These are phyloP conservation scores for Tremellales sp. DNA, from an alignment of 1,284 basidiomycete species.

Conservation along the genomic window DNA sequence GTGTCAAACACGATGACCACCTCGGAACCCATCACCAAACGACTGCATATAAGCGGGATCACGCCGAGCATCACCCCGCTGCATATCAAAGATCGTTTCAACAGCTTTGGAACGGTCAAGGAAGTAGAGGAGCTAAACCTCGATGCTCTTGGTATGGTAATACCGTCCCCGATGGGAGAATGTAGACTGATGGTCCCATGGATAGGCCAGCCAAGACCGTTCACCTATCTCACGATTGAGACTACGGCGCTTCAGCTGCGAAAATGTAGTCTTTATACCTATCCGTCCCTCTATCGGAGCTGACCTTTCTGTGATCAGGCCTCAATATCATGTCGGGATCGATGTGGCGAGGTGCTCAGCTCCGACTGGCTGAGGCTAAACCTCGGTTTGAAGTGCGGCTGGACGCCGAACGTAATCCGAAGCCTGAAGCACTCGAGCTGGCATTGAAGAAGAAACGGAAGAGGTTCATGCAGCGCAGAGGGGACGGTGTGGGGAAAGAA, in stretches of 20 bases:
- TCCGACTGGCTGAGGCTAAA: slow-evolving; percentile 45
- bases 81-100: slow-evolving; percentile 46
- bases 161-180: not conserved
- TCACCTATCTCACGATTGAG: slow-evolving; percentile 42
- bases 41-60: slow-evolving; percentile 46
- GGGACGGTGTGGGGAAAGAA: slow-evolving; percentile 36
- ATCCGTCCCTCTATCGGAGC: not conserved
- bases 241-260: slow-evolving; percentile 40
- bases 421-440: slow-evolving; percentile 11
- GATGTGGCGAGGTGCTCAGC: slow-evolving; percentile 44
- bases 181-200: not conserved
- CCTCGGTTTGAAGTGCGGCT: slow-evolving; percentile 24
- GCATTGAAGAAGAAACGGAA: slow-evolving; percentile 27
- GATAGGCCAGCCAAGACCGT: slow-evolving; percentile 40
- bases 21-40: slow-evolving; percentile 27
- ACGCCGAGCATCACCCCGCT: slow-evolving; percentile 39
- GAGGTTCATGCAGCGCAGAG: slow-evolving; percentile 20
- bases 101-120: slow-evolving; percentile 38
- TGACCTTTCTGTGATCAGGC: slow-evolving; percentile 18
- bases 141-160: slow-evolving; percentile 41
- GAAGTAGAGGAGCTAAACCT: slow-evolving; percentile 38
- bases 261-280: slow-evolving; percentile 33
- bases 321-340: slow-evolving; percentile 48
- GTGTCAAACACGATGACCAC: no score
- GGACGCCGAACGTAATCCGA: slow-evolving; percentile 22